These are phyloP conservation scores for Pleurostoma richardsiae DNA, from an alignment of 2,329 filamentous ascomycete species.

Conservation along the genomic window DNA sequence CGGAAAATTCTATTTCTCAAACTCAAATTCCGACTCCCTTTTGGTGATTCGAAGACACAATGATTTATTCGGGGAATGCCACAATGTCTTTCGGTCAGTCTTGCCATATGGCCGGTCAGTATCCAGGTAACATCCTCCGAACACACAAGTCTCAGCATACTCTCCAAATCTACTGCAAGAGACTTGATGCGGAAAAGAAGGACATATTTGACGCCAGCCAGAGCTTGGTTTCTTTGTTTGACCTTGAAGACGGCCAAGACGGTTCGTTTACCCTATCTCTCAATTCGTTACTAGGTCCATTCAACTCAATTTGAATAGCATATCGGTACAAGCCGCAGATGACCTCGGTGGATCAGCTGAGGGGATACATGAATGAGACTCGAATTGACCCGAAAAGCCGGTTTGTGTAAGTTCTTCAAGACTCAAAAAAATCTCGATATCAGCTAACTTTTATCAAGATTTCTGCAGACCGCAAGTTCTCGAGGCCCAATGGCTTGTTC, in stretches of 20 bases:
- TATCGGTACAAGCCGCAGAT: not conserved
- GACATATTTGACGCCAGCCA: too few species aligned
- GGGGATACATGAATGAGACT: not conserved
- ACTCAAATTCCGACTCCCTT: too few species aligned
- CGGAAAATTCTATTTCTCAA: too few species aligned
- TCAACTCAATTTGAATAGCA: not conserved
- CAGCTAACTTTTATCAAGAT: constrained; percentile 2
- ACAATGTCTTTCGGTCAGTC: not conserved
- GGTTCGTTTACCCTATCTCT: not conserved
- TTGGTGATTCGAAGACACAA: too few species aligned
- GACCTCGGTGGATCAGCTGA: not conserved
- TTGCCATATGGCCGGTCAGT: not conserved
- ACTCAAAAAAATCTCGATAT: not conserved
- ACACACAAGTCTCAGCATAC: not conserved
- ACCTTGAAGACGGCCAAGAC: too few species aligned
- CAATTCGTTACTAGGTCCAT: not conserved
- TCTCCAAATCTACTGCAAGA: not conserved
- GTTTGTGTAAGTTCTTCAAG: not conserved
- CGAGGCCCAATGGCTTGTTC: constrained; percentile 10
- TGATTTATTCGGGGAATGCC: too few species aligned
- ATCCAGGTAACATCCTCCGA: not conserved
- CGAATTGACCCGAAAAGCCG: not conserved
- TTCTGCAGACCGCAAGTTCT: constrained; percentile 9
- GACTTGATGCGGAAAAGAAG: not conserved
- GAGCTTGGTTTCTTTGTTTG: too few species aligned